These are phyloP conservation scores for Suillus clintonianus DNA, from an alignment of 768 basidiomycete genomes.

Conservation along the genomic window DNA sequence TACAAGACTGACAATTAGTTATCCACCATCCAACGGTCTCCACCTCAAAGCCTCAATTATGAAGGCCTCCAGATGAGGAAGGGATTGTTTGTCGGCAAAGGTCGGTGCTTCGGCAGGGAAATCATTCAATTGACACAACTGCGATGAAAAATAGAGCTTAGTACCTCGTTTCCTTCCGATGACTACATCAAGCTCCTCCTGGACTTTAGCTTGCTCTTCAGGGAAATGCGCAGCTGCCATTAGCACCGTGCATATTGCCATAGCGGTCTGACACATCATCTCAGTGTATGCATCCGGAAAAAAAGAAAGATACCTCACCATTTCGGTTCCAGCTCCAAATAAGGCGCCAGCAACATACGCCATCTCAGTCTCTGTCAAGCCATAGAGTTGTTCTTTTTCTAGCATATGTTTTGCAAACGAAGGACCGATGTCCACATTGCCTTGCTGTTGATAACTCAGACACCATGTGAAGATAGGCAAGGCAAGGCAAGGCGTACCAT, in stretches of 20 bases:
- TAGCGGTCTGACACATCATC: conserved; percentile 39
- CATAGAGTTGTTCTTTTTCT: neutral
- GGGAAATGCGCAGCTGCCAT: conserved; percentile 55
- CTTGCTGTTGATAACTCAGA: neutral
- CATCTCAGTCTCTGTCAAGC: conserved; percentile 40
- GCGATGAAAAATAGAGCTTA: neutral
- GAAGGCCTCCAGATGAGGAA: neutral
- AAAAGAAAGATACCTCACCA: conserved; percentile 23
- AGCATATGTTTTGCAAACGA: neutral
- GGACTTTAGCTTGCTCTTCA: conserved; percentile 47
- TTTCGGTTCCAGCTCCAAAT: conserved; percentile 62
- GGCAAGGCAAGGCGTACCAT: neutral
- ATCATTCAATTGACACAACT: conserved; percentile 14
- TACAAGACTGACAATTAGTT: neutral
- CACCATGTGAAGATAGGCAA: neutral
- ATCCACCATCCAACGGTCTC: neutral
- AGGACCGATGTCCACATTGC: neutral
- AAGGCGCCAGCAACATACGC: conserved; percentile 58
- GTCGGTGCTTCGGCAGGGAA: neutral
- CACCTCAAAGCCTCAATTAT: neutral
- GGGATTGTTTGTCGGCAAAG: neutral
- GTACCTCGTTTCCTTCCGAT: conserved; percentile 39
- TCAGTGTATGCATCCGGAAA: neutral
- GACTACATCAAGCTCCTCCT: conserved; percentile 52
- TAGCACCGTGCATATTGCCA: conserved; percentile 48